phyloP scores from a whole-genome alignment of 345 rosid species.

The Eucalyptus camaldulensis region DNA sequence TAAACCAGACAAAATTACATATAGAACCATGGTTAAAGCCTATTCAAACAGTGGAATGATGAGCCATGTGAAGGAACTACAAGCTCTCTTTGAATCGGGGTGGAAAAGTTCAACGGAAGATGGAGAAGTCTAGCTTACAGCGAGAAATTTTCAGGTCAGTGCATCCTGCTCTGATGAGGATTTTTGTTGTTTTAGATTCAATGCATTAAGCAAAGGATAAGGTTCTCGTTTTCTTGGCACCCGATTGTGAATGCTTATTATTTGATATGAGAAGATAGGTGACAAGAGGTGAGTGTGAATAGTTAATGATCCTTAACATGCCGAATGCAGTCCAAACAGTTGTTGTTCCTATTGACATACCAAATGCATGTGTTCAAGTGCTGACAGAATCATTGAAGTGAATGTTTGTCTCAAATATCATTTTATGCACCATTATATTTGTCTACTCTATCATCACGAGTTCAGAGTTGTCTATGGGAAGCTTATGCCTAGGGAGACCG shows the following conservation, averaged over 20 bases:
- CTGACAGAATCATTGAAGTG: background rate
- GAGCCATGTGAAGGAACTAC: conserved; percentile 52
- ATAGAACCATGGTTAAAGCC: conserved; percentile 79
- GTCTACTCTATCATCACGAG: background rate
- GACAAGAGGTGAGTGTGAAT: background rate
- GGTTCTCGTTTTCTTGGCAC: background rate
- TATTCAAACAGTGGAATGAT: conserved; percentile 57
- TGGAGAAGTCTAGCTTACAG: conserved; percentile 41
- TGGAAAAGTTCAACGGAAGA: background rate
- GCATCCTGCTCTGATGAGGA: background rate
- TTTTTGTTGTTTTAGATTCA: background rate
- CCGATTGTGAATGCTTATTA: background rate
- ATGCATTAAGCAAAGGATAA: background rate
- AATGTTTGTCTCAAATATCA: background rate
- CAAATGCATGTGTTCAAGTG: background rate
- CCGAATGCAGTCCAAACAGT: background rate
- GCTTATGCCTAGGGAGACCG: background rate
- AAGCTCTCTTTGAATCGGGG: conserved; percentile 13
- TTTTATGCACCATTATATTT: background rate
- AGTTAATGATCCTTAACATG: background rate
- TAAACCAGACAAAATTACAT: conserved; percentile 70
- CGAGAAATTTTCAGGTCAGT: conserved; percentile 7
- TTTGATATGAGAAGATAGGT: background rate
- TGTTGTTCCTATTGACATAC: background rate
- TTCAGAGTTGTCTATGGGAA: background rate